These are phyloP conservation scores for Dendrostoma leiphaemia DNA, from an alignment of 2,329 filamentous ascomycete genomes.

Conservation along the genomic window DNA sequence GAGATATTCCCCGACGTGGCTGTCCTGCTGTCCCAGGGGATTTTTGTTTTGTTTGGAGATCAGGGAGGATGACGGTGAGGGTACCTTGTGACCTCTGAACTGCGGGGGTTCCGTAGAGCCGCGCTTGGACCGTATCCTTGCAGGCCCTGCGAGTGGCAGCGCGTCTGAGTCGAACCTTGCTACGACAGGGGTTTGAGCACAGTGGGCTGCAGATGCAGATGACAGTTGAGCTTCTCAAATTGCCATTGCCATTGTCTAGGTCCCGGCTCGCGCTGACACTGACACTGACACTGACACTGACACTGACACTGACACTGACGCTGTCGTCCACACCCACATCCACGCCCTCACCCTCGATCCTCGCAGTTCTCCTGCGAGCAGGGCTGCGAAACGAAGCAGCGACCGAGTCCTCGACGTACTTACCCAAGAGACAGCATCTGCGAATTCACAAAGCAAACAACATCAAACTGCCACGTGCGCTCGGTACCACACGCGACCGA, in stretches of 20 bases:
- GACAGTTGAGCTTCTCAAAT: conserved; percentile 16
- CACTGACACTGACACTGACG: no score
- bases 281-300: no score
- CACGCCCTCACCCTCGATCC: conserved; percentile 1
- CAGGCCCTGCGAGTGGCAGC: not conserved
- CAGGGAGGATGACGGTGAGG: no score
- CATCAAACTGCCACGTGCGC: not conserved
- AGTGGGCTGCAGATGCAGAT: conserved; percentile 2
- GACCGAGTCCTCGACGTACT: not conserved
- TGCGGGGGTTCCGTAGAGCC: not conserved
- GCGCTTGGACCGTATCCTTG: not conserved
- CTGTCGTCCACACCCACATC: no score
- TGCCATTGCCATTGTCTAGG: conserved; percentile 8
- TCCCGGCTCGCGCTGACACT: no score
- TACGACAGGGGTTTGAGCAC: conserved; percentile 4
- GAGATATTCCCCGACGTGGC: not conserved
- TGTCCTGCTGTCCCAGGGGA: no score
- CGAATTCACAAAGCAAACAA: not conserved
- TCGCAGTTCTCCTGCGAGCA: conserved; percentile 9
- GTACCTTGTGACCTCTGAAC: not conserved
- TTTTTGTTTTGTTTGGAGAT: no score
- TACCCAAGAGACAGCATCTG: not conserved
- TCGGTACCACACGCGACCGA: not conserved
- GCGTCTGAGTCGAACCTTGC: no score
- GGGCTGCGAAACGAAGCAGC: conserved; percentile 8